Evolutionary conservation across 2,329 filamentous ascomycete genomes (phyloP).

Genomic region (Alternaria sp.): DNA sequence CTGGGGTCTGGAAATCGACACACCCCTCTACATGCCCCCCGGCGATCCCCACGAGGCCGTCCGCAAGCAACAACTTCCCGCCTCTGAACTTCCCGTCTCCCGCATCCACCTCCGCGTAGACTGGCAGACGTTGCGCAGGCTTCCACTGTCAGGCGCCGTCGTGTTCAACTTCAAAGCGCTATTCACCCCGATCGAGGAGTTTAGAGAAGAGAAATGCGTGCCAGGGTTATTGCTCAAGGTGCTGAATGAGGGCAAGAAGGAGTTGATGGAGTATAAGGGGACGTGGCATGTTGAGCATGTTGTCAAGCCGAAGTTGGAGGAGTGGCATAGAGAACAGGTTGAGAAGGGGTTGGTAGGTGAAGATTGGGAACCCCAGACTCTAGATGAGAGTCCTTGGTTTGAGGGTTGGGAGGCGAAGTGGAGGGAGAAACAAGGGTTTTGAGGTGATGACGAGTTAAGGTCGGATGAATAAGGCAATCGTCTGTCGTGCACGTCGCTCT

Average conservation of each 20-base stretch:
- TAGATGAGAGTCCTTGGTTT: constrained; percentile 79
- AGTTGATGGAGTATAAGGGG: constrained; percentile 79
- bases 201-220: constrained; percentile 74
- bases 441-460: not conserved
- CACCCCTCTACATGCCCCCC: constrained; percentile 76
- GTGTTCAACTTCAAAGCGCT: constrained; percentile 90
- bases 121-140: constrained; percentile 83
- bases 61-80: constrained; percentile 60
- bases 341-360: constrained; percentile 64
- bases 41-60: constrained; percentile 69
- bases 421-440: constrained; percentile 68
- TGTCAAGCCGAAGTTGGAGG: constrained; percentile 67
- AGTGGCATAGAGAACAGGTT: constrained; percentile 71
- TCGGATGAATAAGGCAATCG: not conserved
- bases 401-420: constrained; percentile 79
- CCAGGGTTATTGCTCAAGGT: constrained; percentile 73
- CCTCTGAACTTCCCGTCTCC: constrained; percentile 60
- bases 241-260: constrained; percentile 72
- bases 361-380: constrained; percentile 70
- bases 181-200: constrained; percentile 75
- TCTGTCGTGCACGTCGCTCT: not conserved
- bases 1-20: constrained; percentile 80
- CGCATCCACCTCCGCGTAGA: constrained; percentile 77
- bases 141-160: constrained; percentile 76
- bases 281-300: constrained; percentile 81